Evolutionary conservation across 2,329 filamentous ascomycete species (phyloP).

Genomic region (Clarireedia hainanense): DNA sequence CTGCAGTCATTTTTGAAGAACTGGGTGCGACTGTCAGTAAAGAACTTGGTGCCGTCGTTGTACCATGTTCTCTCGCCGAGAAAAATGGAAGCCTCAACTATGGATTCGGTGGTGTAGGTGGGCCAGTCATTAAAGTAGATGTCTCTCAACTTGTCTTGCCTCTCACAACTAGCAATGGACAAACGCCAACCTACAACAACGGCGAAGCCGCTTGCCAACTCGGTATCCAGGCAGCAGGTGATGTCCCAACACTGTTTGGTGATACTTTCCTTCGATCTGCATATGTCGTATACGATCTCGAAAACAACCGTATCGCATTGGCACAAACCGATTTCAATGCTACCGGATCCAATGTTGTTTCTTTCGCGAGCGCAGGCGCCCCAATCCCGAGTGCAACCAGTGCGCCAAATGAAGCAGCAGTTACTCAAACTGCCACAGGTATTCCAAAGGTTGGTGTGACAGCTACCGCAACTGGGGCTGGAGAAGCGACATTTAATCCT

Average conservation of each 20-base stretch:
- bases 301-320: slow-evolving; percentile 42
- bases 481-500: slow-evolving; percentile 21
- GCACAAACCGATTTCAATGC: slow-evolving; percentile 41
- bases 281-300: slow-evolving; percentile 47
- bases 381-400: slow-evolving; percentile 21
- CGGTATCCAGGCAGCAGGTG: slow-evolving; percentile 38
- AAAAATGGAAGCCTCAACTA: slow-evolving; percentile 39
- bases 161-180: slow-evolving; percentile 26
- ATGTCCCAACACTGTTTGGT: slow-evolving; percentile 33
- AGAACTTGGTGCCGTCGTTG: slow-evolving; percentile 37
- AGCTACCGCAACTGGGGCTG: slow-evolving; percentile 13
- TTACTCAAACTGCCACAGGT: slow-evolving; percentile 25
- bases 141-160: slow-evolving; percentile 39
- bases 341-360: slow-evolving; percentile 26
- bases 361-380: slow-evolving; percentile 24
- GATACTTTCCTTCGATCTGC: slow-evolving; percentile 47
- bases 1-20: slow-evolving; percentile 36
- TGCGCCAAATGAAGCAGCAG: slow-evolving; percentile 18
- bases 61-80: slow-evolving; percentile 38
- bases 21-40: slow-evolving; percentile 39
- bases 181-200: slow-evolving; percentile 23
- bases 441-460: slow-evolving; percentile 17
- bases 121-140: slow-evolving; percentile 37
- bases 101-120: slow-evolving; percentile 38
- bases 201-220: slow-evolving; percentile 42